These are phyloP conservation scores for Fraxinus latifolia DNA, from an alignment of 305 asterid species.

Conservation along the genomic window DNA sequence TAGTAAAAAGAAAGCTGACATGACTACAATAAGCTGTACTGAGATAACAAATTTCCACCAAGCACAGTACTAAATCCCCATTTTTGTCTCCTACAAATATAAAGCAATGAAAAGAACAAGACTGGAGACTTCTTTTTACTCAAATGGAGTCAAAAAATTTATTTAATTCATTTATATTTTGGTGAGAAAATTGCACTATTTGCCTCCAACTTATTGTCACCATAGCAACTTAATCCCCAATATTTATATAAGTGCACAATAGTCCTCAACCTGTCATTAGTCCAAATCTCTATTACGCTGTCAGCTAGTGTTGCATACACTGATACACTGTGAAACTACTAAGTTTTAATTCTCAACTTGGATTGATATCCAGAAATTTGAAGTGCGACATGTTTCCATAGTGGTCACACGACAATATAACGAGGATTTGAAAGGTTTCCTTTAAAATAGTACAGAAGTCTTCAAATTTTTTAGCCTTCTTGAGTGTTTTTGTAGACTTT, in stretches of 20 bases:
- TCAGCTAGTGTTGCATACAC: neutral
- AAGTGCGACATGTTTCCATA: neutral
- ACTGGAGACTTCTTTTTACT: slow-evolving; percentile 46
- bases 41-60: neutral
- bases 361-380: neutral
- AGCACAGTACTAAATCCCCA: slow-evolving; percentile 18
- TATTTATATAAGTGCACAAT: neutral
- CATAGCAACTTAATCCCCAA: neutral
- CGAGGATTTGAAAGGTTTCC: neutral
- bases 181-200: slow-evolving; percentile 3
- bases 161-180: slow-evolving; percentile 11
- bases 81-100: slow-evolving; percentile 28
- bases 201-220: slow-evolving; percentile 10
- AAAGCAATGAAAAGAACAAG: slow-evolving; percentile 31
- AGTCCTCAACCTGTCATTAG: neutral
- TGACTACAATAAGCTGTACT: slow-evolving; percentile 18
- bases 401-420: neutral
- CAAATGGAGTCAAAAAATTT: slow-evolving; percentile 32
- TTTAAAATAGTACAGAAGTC: neutral
- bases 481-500: slow-evolving; percentile 15
- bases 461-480: neutral
- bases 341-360: slow-evolving; percentile 2
- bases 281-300: neutral
- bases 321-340: neutral
- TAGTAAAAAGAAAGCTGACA: neutral